phyloP scores from a whole-genome alignment of 2,329 filamentous ascomycete species.

The Diaporthe eres region DNA sequence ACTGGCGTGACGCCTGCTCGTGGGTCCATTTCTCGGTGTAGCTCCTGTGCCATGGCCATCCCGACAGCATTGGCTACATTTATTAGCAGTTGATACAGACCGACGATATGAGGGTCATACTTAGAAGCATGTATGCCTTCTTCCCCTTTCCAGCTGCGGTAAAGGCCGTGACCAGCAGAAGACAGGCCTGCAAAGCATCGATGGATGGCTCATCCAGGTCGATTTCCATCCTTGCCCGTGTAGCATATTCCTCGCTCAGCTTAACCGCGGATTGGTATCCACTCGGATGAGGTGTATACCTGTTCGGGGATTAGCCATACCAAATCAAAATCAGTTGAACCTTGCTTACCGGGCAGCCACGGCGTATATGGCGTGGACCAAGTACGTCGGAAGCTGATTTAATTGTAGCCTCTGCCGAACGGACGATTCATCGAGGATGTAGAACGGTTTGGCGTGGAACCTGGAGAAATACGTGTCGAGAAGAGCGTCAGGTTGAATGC shows the following conservation, averaged over 20 bases:
- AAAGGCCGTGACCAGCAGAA: slow-evolving; percentile 82
- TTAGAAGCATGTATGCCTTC: slow-evolving; percentile 88
- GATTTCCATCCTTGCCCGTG: slow-evolving; percentile 77
- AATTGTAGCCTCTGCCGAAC: slow-evolving; percentile 80
- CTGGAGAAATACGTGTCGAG: slow-evolving; percentile 85
- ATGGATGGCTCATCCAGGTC: slow-evolving; percentile 87
- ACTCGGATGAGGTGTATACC: slow-evolving; percentile 78
- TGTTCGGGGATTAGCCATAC: slow-evolving; percentile 52
- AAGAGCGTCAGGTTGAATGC: slow-evolving; percentile 71
- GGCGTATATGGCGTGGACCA: slow-evolving; percentile 71
- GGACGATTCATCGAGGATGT: slow-evolving; percentile 83
- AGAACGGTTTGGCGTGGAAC: slow-evolving; percentile 86
- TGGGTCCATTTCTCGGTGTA: slow-evolving; percentile 81
- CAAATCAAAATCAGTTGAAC: slow-evolving; percentile 7
- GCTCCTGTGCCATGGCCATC: slow-evolving; percentile 86
- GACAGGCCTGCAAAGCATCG: slow-evolving; percentile 80
- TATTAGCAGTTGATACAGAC: slow-evolving; percentile 50
- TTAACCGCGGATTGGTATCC: slow-evolving; percentile 77
- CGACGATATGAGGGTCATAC: slow-evolving; percentile 59
- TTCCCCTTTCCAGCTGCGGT: slow-evolving; percentile 85
- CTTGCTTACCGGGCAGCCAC: slow-evolving; percentile 71
- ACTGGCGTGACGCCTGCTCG: slow-evolving; percentile 73
- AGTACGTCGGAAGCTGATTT: slow-evolving; percentile 72
- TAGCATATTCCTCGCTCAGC: slow-evolving; percentile 80
- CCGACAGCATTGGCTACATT: slow-evolving; percentile 78